Evolutionary conservation across 805 yeast genomes (phyloP), one percentile per base, ranked within the genome.

Genomic region (Tanozyma kutaoensis): DNA sequence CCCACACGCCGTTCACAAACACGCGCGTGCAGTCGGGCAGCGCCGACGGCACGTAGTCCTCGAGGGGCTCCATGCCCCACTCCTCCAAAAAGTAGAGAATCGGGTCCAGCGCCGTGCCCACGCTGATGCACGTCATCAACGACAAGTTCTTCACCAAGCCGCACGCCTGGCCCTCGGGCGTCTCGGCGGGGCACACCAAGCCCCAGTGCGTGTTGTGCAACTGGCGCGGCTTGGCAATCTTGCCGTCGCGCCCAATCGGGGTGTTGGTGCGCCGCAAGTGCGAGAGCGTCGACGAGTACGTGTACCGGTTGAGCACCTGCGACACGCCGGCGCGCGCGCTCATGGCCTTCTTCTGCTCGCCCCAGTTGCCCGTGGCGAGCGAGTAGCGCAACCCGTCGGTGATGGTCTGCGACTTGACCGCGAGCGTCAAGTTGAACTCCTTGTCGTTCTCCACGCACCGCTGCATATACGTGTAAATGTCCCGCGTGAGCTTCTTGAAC

Each of bases 91-190:
- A 79, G 48, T 80, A 80, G 36, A 79, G 68, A 47, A 91, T 88
- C 20, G 96, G 95, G 49, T 84, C 93, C 22, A 95, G 82, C n/a
- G 93, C 82, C 6, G 95, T 72, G 52, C 99, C 98, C 37, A 91
- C 98, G 15, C 98, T 88, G 28, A 91, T 85, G 65, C 96, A 85
- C 1, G 97, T 74, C 97, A 91, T 86, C 40, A 91, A 62, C 1
- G 97, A 86, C 50, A 91, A 65, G 56, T 91, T 91, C 64, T 91
- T 91, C 29, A 91, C 98, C 55, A 91, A 67, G 48, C 99, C 99
- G 79, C 99, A 91, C 20, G 99, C 98, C 62, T 91, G 99, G 48
- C 99, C 99, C 65, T 91, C 99, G 3, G 99, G 99, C 12, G 99
- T 91, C 58, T 91, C 99, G 14, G 99, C 99, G 28, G 99, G 99